Base-by-base conservation (phyloP, 805 yeast species). In the Candida golubevii region DNA sequence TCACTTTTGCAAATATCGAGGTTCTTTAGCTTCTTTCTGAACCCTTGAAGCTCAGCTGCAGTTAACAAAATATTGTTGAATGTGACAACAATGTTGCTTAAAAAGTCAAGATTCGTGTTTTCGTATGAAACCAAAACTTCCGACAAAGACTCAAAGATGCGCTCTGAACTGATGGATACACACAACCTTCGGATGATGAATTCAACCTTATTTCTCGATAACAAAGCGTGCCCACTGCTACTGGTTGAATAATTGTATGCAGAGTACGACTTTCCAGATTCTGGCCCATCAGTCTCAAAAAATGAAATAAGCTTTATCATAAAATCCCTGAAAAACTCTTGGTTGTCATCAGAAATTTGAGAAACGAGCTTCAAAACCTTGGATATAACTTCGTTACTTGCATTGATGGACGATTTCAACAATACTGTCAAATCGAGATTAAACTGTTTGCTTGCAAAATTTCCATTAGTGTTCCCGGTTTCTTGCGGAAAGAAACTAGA, bases 131-230 rank as follows among this genome's bases (percentile, higher is more conserved):
- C 81, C 39, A 93, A 67, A 9, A 88, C 89, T 41, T 80, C 82
- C 0, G 97, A 88, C 18, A 90, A 65, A 0, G 90, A 81, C 42
- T 83, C 79, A 58, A 86, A 90, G 13, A 93, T 85, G 48, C 91
- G 75, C 55, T 88, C 96, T 0, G 96, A 82, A 45, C 85, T 81
- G 44, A 93, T 67, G 4, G 88, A 81, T 29, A 82, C 78, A 65
- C 98, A 89, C 35, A 93, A 70, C 54, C 89, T 88, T 45, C 95
- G 73, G 40, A 91, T 74, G 9, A 93, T 88, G 52, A 87, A 83
- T 59, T 88, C 91, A n/a, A 67, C 62, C 47, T 68, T 70, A 37
- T 58, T 56, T 12, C 96, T 72, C 45, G 85, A 85, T 41, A 88
- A 65, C 44, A 49, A 39, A n/a, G 46, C 36, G 26, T 45, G 48